Evolutionary conservation across 352 stramenopile genomes (phyloP).

Genomic region (Pilasporangium apinafurcum): DNA sequence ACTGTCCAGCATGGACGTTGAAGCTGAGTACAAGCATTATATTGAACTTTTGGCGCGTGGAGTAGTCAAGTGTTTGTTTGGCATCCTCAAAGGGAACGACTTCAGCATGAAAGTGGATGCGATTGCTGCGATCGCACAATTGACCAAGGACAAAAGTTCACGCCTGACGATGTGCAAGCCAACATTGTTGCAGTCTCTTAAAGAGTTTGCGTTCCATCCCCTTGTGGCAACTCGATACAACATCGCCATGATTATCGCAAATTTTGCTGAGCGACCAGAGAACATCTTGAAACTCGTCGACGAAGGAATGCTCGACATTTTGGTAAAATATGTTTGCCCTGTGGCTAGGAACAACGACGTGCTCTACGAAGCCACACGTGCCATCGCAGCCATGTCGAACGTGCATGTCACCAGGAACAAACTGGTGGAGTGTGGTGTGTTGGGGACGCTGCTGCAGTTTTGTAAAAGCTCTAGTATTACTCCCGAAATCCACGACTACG

Average conservation of each 20-base stretch:
- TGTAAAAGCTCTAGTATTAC: constrained; percentile 35
- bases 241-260: constrained; percentile 68
- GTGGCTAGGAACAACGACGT: constrained; percentile 45
- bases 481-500: constrained; percentile 26
- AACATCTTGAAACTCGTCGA: constrained; percentile 73
- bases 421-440: constrained; percentile 52
- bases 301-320: constrained; percentile 44
- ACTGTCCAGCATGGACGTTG: constrained; percentile 1
- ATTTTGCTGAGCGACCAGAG: constrained; percentile 63
- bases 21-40: constrained; percentile 60
- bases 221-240: constrained; percentile 48
- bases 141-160: constrained; percentile 56
- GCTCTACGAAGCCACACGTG: constrained; percentile 45
- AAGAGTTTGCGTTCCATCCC: constrained; percentile 62
- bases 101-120: constrained; percentile 69
- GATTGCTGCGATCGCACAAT: constrained; percentile 54
- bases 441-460: constrained; percentile 51
- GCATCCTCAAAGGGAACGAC: constrained; percentile 58
- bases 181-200: constrained; percentile 41
- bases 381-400: constrained; percentile 53
- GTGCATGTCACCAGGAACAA: constrained; percentile 48
- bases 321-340: constrained; percentile 69
- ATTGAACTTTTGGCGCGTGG: constrained; percentile 66
- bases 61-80: constrained; percentile 67
- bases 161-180: constrained; percentile 66